A percentile compares a stretch with the other conserved stretches of the same genome.
These are phyloP conservation scores for Talaromyces wortmannii DNA, from an alignment of 495 filamentous ascomycete species.

Conservation along the genomic window DNA sequence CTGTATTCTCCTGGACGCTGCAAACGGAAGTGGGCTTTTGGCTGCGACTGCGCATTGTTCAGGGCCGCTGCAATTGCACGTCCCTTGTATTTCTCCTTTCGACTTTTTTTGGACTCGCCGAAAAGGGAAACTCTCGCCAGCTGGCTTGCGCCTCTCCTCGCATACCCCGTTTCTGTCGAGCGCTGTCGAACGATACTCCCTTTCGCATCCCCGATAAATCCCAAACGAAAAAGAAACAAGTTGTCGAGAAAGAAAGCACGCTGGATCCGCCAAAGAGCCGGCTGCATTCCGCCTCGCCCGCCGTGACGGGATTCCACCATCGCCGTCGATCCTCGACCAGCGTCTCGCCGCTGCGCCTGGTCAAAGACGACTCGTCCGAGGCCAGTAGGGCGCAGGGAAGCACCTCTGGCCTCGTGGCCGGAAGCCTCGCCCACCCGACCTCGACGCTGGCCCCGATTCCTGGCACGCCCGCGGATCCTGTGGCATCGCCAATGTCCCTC, in stretches of 20 bases:
- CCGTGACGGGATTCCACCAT: constrained; percentile 4
- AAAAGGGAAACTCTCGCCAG: no score
- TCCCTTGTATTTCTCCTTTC: no score
- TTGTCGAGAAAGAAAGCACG: neutral
- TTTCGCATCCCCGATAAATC: neutral
- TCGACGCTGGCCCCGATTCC: constrained; percentile 1
- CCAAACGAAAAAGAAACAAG: no score
- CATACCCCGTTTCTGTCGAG: no score
- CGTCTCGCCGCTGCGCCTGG: constrained; percentile 6
- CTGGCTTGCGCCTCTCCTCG: no score
- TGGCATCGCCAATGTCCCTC: constrained; percentile 57
- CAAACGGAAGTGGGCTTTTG: no score
- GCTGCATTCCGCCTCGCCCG: neutral
- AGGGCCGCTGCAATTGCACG: no score
- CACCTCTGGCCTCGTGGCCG: constrained; percentile 7
- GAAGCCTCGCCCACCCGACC: constrained; percentile 1
- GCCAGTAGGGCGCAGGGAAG: constrained; percentile 5
- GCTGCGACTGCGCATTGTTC: no score
- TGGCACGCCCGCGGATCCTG: constrained; percentile 1
- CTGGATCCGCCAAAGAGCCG: constrained; percentile 1
- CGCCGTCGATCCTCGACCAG: constrained; percentile 6
- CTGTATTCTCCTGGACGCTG: no score
- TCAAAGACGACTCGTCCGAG: constrained; percentile 1
- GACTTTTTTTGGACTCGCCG: no score
- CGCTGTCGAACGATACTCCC: neutral